Conservation (phyloP, 1,284 basidiomycete species). For the Volvariella surrecta region DNA sequence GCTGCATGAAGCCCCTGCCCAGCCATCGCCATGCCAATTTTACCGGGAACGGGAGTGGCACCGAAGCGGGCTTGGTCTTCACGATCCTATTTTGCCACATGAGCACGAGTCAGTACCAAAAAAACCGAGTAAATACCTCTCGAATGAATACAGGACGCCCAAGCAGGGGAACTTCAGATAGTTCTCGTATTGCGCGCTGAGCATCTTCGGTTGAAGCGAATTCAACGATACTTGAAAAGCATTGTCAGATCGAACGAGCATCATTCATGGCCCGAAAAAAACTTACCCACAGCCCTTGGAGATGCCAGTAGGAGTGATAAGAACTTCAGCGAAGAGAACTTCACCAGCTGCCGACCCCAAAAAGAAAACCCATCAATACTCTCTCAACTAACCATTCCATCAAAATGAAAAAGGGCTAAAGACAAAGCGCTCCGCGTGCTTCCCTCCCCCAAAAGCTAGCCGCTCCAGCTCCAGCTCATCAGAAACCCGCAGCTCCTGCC, state of each 20-base stretch:
- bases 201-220: slow-evolving; percentile 81
- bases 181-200: slow-evolving; percentile 77
- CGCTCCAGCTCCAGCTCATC: slow-evolving; percentile 29
- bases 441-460: slow-evolving; percentile 25
- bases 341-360: slow-evolving; percentile 87
- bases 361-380: slow-evolving; percentile 80
- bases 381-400: slow-evolving; percentile 59
- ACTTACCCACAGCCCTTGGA: slow-evolving; percentile 98
- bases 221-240: slow-evolving; percentile 76
- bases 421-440: slow-evolving; percentile 18
- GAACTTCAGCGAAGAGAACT: slow-evolving; percentile 98
- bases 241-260: background rate
- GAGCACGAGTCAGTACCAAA: slow-evolving; percentile 1
- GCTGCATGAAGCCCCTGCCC: slow-evolving; percentile 68
- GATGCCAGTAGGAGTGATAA: slow-evolving; percentile 91
- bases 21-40: slow-evolving; percentile 87
- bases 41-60: slow-evolving; percentile 85
- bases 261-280: slow-evolving; percentile 1
- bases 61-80: slow-evolving; percentile 94
- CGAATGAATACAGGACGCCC: slow-evolving; percentile 94
- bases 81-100: slow-evolving; percentile 75
- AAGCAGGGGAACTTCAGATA: slow-evolving; percentile 82
- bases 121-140: slow-evolving; percentile 53
- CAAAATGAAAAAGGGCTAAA: slow-evolving; percentile 45
- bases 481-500: slow-evolving; percentile 25